These are phyloP conservation scores for Xylaria curta DNA, from an alignment of 495 filamentous ascomycete genomes.

Conservation along the genomic window DNA sequence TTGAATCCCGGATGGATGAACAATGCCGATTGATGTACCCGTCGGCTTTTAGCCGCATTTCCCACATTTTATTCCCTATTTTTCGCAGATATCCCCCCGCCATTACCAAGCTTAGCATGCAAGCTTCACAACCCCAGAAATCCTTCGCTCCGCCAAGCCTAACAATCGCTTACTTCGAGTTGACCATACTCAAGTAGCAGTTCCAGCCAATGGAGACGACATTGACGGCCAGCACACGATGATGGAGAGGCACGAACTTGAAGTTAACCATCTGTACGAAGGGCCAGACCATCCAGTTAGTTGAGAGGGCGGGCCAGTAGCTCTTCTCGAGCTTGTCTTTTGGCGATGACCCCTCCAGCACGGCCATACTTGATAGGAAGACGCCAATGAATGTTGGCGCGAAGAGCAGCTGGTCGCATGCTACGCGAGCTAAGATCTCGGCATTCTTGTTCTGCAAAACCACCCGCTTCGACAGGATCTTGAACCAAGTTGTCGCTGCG, in stretches of 20 bases:
- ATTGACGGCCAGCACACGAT: conserved; percentile 88
- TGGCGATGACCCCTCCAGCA: conserved; percentile 79
- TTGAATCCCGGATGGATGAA: too few relatives aligned
- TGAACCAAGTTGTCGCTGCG: conserved; percentile 87
- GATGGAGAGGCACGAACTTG: conserved; percentile 83
- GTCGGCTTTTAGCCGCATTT: background rate
- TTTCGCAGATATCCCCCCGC: background rate
- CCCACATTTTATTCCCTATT: background rate
- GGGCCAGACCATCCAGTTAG: conserved; percentile 94
- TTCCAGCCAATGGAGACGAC: conserved; percentile 88
- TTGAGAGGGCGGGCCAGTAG: conserved; percentile 72
- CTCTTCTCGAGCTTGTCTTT: conserved; percentile 71
- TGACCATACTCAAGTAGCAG: conserved; percentile 77
- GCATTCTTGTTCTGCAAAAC: conserved; percentile 68
- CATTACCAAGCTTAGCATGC: conserved; percentile 1
- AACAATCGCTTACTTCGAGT: conserved; percentile 20
- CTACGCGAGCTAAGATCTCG: conserved; percentile 83
- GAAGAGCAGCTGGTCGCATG: conserved; percentile 84
- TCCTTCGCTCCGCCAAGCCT: too few relatives aligned
- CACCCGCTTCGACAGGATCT: conserved; percentile 52
- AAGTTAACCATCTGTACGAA: conserved; percentile 91
- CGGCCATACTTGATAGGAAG: conserved; percentile 86
- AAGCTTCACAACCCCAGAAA: background rate
- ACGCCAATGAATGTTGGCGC: conserved; percentile 79
- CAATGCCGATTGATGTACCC: conserved; percentile 7